Evolutionary conservation across 208 protist genomes (phyloP), one percentile per base, ranked within the genome.

Genomic region (Phytomonas serpens): DNA sequence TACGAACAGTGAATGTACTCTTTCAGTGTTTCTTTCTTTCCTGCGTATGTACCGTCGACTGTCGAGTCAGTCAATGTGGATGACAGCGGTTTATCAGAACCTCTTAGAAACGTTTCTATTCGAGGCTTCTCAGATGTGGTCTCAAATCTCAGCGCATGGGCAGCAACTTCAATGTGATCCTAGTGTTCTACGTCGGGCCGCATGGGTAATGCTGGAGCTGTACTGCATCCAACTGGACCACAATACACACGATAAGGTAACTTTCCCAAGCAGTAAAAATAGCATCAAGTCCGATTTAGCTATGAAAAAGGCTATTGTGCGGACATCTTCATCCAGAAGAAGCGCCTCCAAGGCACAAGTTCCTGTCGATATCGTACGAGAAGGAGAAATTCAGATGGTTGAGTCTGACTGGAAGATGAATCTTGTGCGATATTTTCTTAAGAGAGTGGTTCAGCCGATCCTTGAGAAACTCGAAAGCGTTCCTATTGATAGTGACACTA

Each of bases 41-140:
- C 47, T 67, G 38, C 69, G 37, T 16, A 30, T 67, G 34, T 38
- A 51, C 16, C 27, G 69, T n/a, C 69, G 65, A 42, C 42, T 67
- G 2, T 73, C 69, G 7, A 61, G 69, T 16, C 69, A 73, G 69
- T 67, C 69, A 30, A 38, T 40, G 57, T 51, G 33, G 57, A 73
- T 67, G 69, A 51, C 61, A 5, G 40, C 30, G 69, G 31, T 73
- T 38, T n/a, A 36, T 29, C 61, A 23, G 6, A 52, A 31, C 1
- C 11, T 71, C 14, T 38, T 33, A 33, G 67, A 30, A 11, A 27
- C 23, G 9, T 27, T 71, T 51, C 42, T 71, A 27, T 32, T 7
- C 23, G 67, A 51, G n/a, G 10, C 61, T 31, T 32, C 67, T 3
- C 31, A 4, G 19, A 29, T 61, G 2, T 71, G 67, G 40, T 32